A percentile compares a stretch with the other conserved stretches of the same genome.
Conservation (phyloP, 2,329 filamentous ascomycete genomes). For the Trichoderma simmonsii region DNA sequence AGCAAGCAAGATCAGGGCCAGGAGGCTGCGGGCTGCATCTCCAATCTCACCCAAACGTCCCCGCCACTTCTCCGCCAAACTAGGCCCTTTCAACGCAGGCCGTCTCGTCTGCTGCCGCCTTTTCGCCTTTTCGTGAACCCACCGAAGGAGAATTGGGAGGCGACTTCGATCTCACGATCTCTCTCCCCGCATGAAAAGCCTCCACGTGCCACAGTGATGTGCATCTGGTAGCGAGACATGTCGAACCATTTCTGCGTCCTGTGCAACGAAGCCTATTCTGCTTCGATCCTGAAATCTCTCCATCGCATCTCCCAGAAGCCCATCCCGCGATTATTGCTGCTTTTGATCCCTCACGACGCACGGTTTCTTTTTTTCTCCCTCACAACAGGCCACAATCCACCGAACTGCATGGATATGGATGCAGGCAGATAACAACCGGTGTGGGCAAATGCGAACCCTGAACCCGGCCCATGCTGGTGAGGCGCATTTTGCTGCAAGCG, state of each 20-base stretch:
- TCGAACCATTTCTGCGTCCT: background rate
- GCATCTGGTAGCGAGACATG: background rate
- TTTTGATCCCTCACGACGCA: background rate
- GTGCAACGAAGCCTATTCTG: background rate
- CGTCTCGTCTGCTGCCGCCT: background rate
- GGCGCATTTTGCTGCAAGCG: slow-evolving; percentile 2
- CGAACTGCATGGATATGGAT: slow-evolving; percentile 2
- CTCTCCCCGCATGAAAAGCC: slow-evolving; percentile 5
- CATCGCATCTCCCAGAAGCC: background rate
- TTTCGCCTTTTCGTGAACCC: background rate
- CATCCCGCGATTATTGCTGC: background rate
- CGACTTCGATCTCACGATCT: slow-evolving; percentile 14
- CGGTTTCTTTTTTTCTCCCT: background rate
- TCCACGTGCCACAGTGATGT: slow-evolving; percentile 10
- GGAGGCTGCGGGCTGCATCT: slow-evolving; percentile 4
- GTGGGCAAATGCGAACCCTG: background rate
- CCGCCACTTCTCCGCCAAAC: slow-evolving; percentile 13
- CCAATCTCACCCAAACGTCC: slow-evolving; percentile 9
- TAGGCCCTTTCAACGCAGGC: background rate
- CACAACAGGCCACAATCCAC: slow-evolving; percentile 6
- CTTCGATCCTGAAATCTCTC: background rate
- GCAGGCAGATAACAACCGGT: background rate
- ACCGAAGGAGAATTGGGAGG: slow-evolving; percentile 1
- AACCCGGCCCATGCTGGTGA: slow-evolving; percentile 1
- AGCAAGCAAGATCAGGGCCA: slow-evolving; percentile 16